phyloP scores from a whole-genome alignment of 805 yeast species.

The Hanseniaspora guilliermondii region DNA sequence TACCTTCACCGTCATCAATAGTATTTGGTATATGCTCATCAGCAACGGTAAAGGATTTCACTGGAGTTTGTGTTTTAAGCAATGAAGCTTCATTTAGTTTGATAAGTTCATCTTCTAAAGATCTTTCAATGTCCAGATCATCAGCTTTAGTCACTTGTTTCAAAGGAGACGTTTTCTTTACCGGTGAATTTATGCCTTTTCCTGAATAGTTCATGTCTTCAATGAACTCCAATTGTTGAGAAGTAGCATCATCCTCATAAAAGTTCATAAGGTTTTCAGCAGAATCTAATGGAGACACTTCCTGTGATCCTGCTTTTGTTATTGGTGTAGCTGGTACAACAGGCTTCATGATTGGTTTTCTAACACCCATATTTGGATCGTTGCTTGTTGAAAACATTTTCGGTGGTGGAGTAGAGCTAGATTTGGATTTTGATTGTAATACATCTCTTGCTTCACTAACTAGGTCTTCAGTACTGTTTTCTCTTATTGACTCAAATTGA shows the following conservation, averaged over 20 bases:
- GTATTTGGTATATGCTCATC: background rate
- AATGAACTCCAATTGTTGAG: background rate
- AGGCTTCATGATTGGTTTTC: too few relatives aligned
- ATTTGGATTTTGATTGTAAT: background rate
- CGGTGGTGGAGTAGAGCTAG: background rate
- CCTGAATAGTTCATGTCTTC: background rate
- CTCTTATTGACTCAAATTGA: slow-evolving; percentile 2
- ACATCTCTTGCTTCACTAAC: background rate
- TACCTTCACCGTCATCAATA: background rate
- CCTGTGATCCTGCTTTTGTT: background rate
- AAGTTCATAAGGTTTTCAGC: background rate
- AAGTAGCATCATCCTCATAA: background rate
- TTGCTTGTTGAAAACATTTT: background rate
- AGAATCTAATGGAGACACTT: background rate
- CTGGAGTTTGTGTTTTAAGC: background rate
- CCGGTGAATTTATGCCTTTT: background rate
- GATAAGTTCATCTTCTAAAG: slow-evolving; percentile 1
- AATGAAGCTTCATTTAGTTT: background rate
- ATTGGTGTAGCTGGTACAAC: background rate
- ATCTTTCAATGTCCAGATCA: background rate
- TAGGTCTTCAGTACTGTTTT: background rate
- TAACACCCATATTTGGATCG: too few relatives aligned
- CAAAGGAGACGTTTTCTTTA: background rate
- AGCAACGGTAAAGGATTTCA: background rate
- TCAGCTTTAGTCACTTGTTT: background rate